Base-by-base conservation (phyloP, 1,139 yeast genomes). In the Waltiozyma sp. region DNA sequence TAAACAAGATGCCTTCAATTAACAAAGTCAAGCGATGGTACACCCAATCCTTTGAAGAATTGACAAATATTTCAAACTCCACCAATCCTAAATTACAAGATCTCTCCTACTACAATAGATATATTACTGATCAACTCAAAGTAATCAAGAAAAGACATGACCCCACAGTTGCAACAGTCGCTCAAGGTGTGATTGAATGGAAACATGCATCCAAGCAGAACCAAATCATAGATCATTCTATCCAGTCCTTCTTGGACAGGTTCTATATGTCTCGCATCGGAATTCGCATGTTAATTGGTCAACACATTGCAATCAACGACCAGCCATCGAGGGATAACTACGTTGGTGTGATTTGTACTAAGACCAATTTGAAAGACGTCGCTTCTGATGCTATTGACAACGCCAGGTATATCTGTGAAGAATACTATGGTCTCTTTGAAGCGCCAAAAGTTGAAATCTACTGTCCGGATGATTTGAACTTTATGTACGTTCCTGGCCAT, bases 181-280 rank as follows among this genome's bases (percentile, higher is more conserved):
- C 96, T 1, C 89, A 85, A 55, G 96, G 96, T 18, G 94, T 87
- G 10, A 80, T 82, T 55, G 94, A 85, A 62, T 88, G 95, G 95
- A 87, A 87, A 58, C 59, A 62, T 19, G 49, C 61, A 55, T 47
- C 74, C 69, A 51, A 73, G 72, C 54, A 66, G 66, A 36, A 36
- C 11, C 52, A 69, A 68, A 37, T 67, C 58, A 51, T 76, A 69
- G 80, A 78, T 53, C 74, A 85, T 28, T 73, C 78, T 19, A 77
- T 86, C 40, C 94, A 86, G 60, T 73, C 80, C 14, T 86, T 86
- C 56, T 66, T 86, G 50, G 95, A 86, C 61, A 62, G 91, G 31
- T 86, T 86, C 60, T 86, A 86, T 64, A 78, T 86, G 87, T 80
- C 87, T 28, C 70, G 95, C 49, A 86, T 86, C 48, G 95, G 95